phyloP scores from a whole-genome alignment of 1,139 yeast species.

The Sugiyamaella grinbergsii region DNA sequence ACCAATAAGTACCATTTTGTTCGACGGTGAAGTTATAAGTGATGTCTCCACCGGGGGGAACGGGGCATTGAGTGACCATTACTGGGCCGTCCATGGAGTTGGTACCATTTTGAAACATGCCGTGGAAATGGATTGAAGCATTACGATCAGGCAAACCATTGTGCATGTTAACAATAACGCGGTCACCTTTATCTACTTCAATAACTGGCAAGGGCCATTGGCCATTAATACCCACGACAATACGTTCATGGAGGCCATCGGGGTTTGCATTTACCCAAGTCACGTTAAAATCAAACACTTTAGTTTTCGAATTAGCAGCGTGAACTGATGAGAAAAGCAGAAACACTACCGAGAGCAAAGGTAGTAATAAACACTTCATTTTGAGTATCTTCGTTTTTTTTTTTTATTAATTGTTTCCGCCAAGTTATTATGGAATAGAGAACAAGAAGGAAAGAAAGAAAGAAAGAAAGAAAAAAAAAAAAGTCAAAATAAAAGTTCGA shows the following conservation, averaged over 20 bases:
- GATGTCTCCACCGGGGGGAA: conserved; percentile 71
- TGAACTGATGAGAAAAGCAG: conserved; percentile 28
- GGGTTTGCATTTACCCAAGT: conserved; percentile 73
- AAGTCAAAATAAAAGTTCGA: not conserved
- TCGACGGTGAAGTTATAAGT: conserved; percentile 78
- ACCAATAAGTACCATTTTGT: conserved; percentile 92
- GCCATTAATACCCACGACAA: conserved; percentile 77
- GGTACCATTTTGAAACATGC: conserved; percentile 76
- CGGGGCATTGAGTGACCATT: conserved; percentile 83
- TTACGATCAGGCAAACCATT: conserved; percentile 64
- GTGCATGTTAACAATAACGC: conserved; percentile 64
- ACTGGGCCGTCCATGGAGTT: conserved; percentile 87
- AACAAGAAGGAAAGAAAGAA: not conserved
- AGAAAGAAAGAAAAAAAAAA: conserved; percentile 1
- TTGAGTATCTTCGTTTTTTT: too few species aligned
- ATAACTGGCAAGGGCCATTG: conserved; percentile 85
- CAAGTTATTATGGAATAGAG: not conserved
- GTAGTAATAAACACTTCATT: conserved; percentile 15
- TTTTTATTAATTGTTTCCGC: not conserved
- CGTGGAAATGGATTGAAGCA: conserved; percentile 89
- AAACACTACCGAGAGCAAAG: conserved; percentile 21
- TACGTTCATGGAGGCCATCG: conserved; percentile 68
- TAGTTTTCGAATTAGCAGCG: conserved; percentile 68
- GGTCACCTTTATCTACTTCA: conserved; percentile 71
- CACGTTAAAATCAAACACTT: conserved; percentile 69